phyloP scores from a whole-genome alignment of 129 eudicot species.

The Centaurea solstitialis region DNA sequence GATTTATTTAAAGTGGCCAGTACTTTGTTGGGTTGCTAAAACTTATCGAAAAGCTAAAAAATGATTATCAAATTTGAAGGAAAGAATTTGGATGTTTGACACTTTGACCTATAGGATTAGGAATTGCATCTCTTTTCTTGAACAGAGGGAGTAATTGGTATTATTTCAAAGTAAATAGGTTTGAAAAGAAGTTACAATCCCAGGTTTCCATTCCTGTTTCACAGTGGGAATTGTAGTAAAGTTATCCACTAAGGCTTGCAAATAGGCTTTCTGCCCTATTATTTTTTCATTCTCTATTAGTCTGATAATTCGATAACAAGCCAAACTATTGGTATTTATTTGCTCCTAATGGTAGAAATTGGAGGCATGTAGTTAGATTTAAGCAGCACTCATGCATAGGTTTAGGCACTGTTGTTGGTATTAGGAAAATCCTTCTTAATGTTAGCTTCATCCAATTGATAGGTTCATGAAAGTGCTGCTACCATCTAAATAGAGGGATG shows the following conservation, averaged over 20 bases:
- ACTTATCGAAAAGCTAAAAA: not conserved
- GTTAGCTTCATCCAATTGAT: constrained; percentile 57
- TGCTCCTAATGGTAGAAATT: constrained; percentile 4
- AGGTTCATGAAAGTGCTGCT: constrained; percentile 66
- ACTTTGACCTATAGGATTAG: not conserved
- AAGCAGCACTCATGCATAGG: constrained; percentile 26
- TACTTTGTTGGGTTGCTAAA: not conserved
- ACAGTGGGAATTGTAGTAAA: not conserved
- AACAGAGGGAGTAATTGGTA: not conserved
- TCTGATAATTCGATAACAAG: not conserved
- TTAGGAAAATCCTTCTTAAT: constrained; percentile 38
- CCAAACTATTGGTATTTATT: not conserved
- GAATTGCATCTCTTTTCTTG: not conserved
- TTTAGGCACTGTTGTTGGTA: constrained; percentile 10
- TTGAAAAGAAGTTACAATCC: not conserved
- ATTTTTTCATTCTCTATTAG: not conserved
- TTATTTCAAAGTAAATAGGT: not conserved
- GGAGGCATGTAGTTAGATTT: constrained; percentile 17
- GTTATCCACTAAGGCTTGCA: not conserved
- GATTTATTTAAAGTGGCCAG: not conserved
- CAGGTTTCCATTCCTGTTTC: constrained; percentile 1
- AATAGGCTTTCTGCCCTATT: not conserved
- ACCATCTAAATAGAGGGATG: constrained; percentile 56
- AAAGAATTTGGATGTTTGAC: not conserved
- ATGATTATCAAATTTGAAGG: not conserved